phyloP scores from a whole-genome alignment of 495 filamentous ascomycete species.

The Jackrogersella minutella region DNA sequence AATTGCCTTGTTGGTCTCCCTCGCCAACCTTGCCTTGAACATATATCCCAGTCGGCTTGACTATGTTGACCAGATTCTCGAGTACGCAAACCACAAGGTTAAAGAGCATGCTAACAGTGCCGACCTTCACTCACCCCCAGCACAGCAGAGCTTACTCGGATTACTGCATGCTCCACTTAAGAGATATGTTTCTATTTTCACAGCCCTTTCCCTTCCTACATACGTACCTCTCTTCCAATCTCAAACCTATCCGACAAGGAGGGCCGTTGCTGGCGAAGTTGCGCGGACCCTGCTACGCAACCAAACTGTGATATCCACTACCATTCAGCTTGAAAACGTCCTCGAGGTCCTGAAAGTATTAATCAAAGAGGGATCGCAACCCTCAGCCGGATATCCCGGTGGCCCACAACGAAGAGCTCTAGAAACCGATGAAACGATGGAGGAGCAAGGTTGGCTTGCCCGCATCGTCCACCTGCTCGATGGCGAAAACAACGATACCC shows the following conservation, averaged over 20 bases:
- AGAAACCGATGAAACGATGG: slow-evolving; percentile 92
- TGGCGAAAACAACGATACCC: slow-evolving; percentile 85
- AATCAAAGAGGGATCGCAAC: slow-evolving; percentile 90
- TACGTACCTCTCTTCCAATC: slow-evolving; percentile 89
- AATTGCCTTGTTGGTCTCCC: slow-evolving; percentile 87
- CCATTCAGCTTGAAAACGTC: slow-evolving; percentile 85
- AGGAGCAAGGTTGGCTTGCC: slow-evolving; percentile 96
- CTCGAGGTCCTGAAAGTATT: slow-evolving; percentile 86
- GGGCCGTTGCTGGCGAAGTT: slow-evolving; percentile 89
- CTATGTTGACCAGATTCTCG: slow-evolving; percentile 93
- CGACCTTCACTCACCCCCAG: slow-evolving; percentile 86
- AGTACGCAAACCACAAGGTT: slow-evolving; percentile 88
- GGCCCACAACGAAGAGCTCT: slow-evolving; percentile 74
- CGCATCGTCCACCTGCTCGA: slow-evolving; percentile 88
- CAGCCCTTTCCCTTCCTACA: slow-evolving; percentile 86
- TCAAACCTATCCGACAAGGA: slow-evolving; percentile 91
- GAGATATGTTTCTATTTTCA: slow-evolving; percentile 91
- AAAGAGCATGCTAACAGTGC: slow-evolving; percentile 90
- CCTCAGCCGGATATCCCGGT: slow-evolving; percentile 83
- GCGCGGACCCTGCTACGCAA: slow-evolving; percentile 79
- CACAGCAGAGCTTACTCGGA: slow-evolving; percentile 87
- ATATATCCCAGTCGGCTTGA: slow-evolving; percentile 92
- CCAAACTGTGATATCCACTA: slow-evolving; percentile 76
- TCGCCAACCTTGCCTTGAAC: slow-evolving; percentile 91
- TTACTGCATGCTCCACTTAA: slow-evolving; percentile 89